Base-by-base conservation (phyloP, 768 basidiomycete species). In the Podaxis sp. region DNA sequence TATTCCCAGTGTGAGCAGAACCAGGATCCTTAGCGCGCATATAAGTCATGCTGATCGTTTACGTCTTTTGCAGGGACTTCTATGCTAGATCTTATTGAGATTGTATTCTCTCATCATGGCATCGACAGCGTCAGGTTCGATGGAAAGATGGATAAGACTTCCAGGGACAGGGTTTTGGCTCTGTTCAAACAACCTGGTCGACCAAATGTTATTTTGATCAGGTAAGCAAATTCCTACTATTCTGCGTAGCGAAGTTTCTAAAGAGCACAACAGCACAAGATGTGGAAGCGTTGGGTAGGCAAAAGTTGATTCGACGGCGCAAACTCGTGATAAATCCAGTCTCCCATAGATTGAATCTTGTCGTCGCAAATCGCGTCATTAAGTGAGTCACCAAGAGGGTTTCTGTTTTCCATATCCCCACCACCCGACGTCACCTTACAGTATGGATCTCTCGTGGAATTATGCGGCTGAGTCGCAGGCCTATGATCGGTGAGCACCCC, bases 381-480 rank as follows among this genome's bases (percentile, higher is more conserved):
- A 87, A 87, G 86, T 88, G 65, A 50, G 80, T 68, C 35, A 46
- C 53, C 50, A 18, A 6, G 5, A 32, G 11, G 36, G 32, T 32
- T 32, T 32, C 32, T 32, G 32, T 32, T 32, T 32, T 32, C 21
- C 21, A 7, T 50, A 25, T 16, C 27, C 42, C 48, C 57, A n/a
- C 32, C 16, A 18, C 35, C 53, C 23, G 23, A 44, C 57, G 1
- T 54, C 16, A 46, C 37, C 47, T 18, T 44, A 3, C 52, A 88
- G 86, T 69, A 79, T 90, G 78, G 89, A 89, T 68, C 73, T 89
- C 16, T 85, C 85, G 27, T 90, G 88, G 88, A 89, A 88, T 66
- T 87, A 82, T 64, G 88, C 88, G 0, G 74, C 85, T 0, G 88
- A 90, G 66, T 83, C 84, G 0, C 89, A 90, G 64, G 88, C 88